Evolutionary conservation across 2,329 filamentous ascomycete genomes (phyloP), one percentile per base, ranked within the genome.

Genomic region (Aspergillus ruber): DNA sequence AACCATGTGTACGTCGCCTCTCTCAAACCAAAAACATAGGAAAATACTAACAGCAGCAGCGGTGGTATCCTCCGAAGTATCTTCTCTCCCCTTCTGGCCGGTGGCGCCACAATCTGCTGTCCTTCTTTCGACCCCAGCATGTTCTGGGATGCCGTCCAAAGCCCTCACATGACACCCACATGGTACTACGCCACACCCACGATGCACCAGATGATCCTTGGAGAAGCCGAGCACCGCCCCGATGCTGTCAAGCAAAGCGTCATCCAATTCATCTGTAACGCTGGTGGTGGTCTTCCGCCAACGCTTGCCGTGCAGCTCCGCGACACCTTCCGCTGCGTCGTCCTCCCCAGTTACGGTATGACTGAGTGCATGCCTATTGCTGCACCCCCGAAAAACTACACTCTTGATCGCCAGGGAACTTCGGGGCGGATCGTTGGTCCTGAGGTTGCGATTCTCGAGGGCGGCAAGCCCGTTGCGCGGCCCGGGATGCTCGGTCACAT

Each of bases 321-420:
- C 13, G 70, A 77, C 48, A 76, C 71, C 0, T 81, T 81, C 60
- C 62, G 69, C 9, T 78, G 75, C 47, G 69, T 68, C 2, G 72
- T 81, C 2, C 66, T 81, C 15, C 78, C 78, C 2, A 79, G 76
- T 52, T 81, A 81, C 53, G 78, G 77, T 15, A 80, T 81, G 78
- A 81, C 78, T 1, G 78, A 80, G 64, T 80, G 77, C 54, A 80
- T 80, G 75, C 78, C 77, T 0, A 80, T 80, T 42, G 77, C 75
- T 2, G 78, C 76, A 3, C 78, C 78, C 2, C 77, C 76, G 0
- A 61, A 78, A n/a, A 58, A 73, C 51, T 80, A 80, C 54, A 61
- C 63, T 23, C 67, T 80, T 4, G 75, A 79, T 46, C 73, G 74
- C 3, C 67, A 72, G 38, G 78, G 77, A 2, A 80, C 78, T 3